These are phyloP conservation scores for Paspalum vaginatum DNA, from an alignment of 176 grass and related monocot genomes.

Conservation along the genomic window DNA sequence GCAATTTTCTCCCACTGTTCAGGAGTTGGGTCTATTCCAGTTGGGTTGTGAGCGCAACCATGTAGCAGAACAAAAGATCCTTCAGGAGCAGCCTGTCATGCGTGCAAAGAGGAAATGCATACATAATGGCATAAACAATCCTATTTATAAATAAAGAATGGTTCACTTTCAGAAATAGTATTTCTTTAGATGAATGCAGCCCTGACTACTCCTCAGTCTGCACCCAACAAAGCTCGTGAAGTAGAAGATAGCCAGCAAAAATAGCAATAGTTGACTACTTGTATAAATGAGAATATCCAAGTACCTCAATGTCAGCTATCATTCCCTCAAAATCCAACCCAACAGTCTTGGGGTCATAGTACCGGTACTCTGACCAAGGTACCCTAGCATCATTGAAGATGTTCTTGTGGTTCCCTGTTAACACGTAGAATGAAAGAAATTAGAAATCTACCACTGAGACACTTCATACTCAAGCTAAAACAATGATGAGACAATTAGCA, in stretches of 20 bases:
- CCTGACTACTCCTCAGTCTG: neutral
- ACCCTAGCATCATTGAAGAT: slow-evolving; percentile 98
- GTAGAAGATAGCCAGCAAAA: neutral
- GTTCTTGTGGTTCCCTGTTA: slow-evolving; percentile 97
- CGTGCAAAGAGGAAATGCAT: slow-evolving; percentile 24
- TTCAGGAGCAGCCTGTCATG: slow-evolving; percentile 84
- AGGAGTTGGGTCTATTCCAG: slow-evolving; percentile 92
- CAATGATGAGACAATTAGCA: no score
- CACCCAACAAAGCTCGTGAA: neutral
- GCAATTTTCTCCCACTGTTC: slow-evolving; percentile 88
- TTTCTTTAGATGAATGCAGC: slow-evolving; percentile 1
- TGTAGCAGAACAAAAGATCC: slow-evolving; percentile 96
- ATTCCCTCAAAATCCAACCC: slow-evolving; percentile 98
- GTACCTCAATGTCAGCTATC: slow-evolving; percentile 92
- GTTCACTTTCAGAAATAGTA: neutral
- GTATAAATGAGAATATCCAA: neutral
- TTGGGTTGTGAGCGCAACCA: slow-evolving; percentile 96
- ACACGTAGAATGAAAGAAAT: slow-evolving; percentile 17
- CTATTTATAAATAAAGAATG: slow-evolving; percentile 13
- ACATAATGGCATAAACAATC: slow-evolving; percentile 29
- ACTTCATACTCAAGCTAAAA: neutral
- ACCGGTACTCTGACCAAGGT: slow-evolving; percentile 97
- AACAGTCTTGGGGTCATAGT: slow-evolving; percentile 95
- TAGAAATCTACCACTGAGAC: neutral
- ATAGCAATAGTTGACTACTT: neutral